Base-by-base conservation (phyloP, 164 flowering plant genomes). In the Pachysandra terminalis region DNA sequence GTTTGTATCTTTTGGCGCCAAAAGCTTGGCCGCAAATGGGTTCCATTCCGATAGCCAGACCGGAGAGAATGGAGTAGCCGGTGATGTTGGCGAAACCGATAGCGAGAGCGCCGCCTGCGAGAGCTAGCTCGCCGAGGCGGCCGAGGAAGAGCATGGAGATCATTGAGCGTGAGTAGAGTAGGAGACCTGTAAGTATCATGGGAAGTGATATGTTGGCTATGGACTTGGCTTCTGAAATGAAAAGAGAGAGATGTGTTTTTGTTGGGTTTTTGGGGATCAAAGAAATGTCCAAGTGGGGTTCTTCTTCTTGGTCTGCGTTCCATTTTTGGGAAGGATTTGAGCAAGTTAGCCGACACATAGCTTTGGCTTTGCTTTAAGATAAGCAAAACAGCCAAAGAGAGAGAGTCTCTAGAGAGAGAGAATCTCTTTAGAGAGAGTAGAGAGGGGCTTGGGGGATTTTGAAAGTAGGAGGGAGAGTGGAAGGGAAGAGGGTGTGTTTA, bases 11-110 rank as follows among this genome's bases (percentile, higher is more conserved):
- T 41, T 83, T 78, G 61, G 96, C 96, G 10, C 96, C 96, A 51
- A 81, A 88, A 56, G 93, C 91, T 56, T 90, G 96, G 1, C 90
- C 90, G 65, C 96, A 90, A 45, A 90, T 90, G 70, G 96, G 96
- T 70, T 90, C 96, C 96, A 90, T 90, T 0, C 96, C 96, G 80
- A 83, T 81, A 53, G 93, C 85, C 0, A 90, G 82, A 53, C 96
- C 96, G 0, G 93, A 88, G 45, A 90, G 87, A 48, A 90, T 56
- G 7, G 96, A 90, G 76, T 90, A 90, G 6, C 91, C 96, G 41
- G 96, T 90, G 78, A 90, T 90, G 78, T 90, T 90, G 9, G 93
- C 96, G 51, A 90, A 90, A 1, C 93, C 93, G 13, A 88, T 66
- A 0, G 93, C 93, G 0, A 90, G 79, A 0, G 96, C 78, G 2